Evolutionary conservation across 495 filamentous ascomycete genomes (phyloP).

Genomic region (Aspergillus leporis): DNA sequence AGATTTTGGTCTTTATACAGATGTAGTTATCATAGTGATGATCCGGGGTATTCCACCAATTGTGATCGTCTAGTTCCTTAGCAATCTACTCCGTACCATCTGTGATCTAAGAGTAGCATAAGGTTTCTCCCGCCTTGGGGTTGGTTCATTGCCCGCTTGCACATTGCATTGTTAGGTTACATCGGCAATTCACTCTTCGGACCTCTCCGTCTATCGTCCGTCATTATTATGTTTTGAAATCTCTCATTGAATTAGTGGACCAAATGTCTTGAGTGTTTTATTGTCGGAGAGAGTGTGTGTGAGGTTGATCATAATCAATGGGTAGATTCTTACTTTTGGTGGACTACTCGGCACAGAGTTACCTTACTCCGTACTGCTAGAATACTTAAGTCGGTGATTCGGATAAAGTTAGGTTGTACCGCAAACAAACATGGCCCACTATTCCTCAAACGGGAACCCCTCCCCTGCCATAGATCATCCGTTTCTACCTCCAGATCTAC

Average conservation of each 20-base stretch:
- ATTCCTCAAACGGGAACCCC: neutral
- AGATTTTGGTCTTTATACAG: neutral
- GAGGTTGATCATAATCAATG: too few relatives aligned
- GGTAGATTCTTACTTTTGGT: too few relatives aligned
- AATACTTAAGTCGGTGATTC: neutral
- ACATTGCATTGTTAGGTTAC: neutral
- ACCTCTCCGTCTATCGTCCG: neutral
- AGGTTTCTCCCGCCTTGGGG: neutral
- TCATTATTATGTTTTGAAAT: neutral
- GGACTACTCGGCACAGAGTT: too few relatives aligned
- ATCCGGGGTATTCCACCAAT: conserved; percentile 2
- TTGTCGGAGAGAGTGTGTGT: neutral
- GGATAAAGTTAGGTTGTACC: neutral
- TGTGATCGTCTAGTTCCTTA: neutral
- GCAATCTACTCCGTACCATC: neutral
- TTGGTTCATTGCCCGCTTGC: neutral
- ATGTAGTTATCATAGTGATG: neutral
- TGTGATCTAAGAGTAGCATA: neutral
- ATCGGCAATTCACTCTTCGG: neutral
- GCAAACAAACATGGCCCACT: conserved; percentile 4
- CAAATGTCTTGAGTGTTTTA: neutral
- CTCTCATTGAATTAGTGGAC: too few relatives aligned
- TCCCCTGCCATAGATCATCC: neutral
- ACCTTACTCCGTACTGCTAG: too few relatives aligned
- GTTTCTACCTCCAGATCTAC: neutral